A percentile compares a stretch with the other conserved stretches of the same genome.
phyloP scores from a whole-genome alignment of 225 moss, liverwort and hornwort genomes.

The Lunularia cruciata region DNA sequence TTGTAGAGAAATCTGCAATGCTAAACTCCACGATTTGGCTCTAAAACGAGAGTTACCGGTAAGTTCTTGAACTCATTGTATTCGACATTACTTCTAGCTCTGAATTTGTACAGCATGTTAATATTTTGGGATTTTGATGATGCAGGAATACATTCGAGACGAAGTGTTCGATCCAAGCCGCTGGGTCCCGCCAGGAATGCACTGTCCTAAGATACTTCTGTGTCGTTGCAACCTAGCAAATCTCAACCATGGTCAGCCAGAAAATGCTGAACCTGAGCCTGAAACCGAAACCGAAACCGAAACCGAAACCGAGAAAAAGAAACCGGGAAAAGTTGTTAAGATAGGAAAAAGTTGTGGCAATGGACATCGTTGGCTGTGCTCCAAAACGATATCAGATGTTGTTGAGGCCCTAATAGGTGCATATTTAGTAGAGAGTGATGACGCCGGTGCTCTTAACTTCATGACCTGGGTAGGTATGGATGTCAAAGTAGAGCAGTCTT shows the following conservation, averaged over 20 bases:
- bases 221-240: conserved; percentile 69
- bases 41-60: conserved; percentile 63
- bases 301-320: conserved; percentile 33
- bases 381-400: conserved; percentile 91
- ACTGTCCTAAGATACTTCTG: conserved; percentile 36
- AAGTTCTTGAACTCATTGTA: conserved; percentile 9
- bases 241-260: conserved; percentile 9
- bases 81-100: not conserved
- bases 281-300: not conserved
- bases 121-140: conserved; percentile 1
- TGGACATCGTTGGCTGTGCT: conserved; percentile 92
- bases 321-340: conserved; percentile 41
- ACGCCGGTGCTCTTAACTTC: conserved; percentile 60
- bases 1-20: conserved; percentile 76
- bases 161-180: conserved; percentile 83
- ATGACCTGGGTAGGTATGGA: conserved; percentile 92
- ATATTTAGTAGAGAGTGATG: conserved; percentile 58
- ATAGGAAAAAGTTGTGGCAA: conserved; percentile 83
- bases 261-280: not conserved
- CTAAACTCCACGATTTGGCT: conserved; percentile 67
- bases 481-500: conserved; percentile 47
- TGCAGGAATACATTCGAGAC: conserved; percentile 83
- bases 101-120: not conserved
- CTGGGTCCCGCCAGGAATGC: conserved; percentile 86
- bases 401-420: conserved; percentile 90